Base-by-base conservation (phyloP, 192 early-diverging fungal species). In the Cladochytrium replicatum region DNA sequence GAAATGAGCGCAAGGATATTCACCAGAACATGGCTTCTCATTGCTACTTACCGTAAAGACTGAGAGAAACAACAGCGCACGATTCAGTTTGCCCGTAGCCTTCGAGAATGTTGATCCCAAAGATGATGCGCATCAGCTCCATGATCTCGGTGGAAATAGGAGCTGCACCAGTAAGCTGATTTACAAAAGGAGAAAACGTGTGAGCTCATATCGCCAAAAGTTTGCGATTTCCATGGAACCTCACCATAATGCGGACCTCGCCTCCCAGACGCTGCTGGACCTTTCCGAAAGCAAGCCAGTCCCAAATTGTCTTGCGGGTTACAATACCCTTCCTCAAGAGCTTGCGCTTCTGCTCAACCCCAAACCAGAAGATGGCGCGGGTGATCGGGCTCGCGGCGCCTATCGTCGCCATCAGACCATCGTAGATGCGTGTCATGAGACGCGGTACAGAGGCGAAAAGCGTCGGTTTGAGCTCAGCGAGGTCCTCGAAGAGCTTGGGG, bases 351-450 rank as follows among this genome's bases (percentile, higher is more conserved):
- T 48, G 32, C 48, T 37, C 39, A 52, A 2, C 55, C 2, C 82
- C 86, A 13, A 55, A 63, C 54, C 72, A 55, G 63, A 81, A 82
- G 11, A 86, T 43, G 42, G 46, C 52, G 9, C 46, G 48, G 17
- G 26, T 50, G 4, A 61, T 52, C 15, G 55, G 34, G 15, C 59
- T 53, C 9, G 54, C 57, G 4, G 41, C 43, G n/a, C 50, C 34
- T 1, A 52, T 44, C 22, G 44, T 43, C 26, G 43, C 48, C 29
- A 84, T 52, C 4, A 99, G 71, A 21, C 81, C 79, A 62, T 86
- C 88, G 62, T 91, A 87, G 52, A 97, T 76, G 15, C 89, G 81
- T 63, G 86, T 90, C 59, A 92, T 72, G 2, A 95, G 68, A 29
- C 91, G 84, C 17, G 92, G 92, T 17, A 95, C 92, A 32, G 82